phyloP scores from a whole-genome alignment of 805 yeast species.

The Komagataella populi region DNA sequence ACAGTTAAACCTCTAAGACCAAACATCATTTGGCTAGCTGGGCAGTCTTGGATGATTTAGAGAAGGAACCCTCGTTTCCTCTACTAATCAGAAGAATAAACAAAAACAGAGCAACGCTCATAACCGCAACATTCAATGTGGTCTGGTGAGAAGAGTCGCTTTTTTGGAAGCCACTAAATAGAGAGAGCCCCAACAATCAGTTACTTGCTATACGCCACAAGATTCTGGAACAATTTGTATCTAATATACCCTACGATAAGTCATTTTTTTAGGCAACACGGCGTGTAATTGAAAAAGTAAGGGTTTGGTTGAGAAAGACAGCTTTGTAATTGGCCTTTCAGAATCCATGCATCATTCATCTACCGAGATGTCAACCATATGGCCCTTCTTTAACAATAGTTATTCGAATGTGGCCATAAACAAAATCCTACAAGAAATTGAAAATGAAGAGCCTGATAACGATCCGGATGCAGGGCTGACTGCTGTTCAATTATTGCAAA shows the following conservation, averaged over 20 bases:
- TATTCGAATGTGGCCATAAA: conserved; percentile 22
- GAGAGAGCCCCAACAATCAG: background rate
- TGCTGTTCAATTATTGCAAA: conserved; percentile 14
- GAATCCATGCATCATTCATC: conserved; percentile 12
- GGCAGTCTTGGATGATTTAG: background rate
- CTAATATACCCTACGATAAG: background rate
- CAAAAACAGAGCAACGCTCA: background rate
- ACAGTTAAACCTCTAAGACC: background rate
- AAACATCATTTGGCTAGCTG: background rate
- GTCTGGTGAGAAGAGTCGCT: background rate
- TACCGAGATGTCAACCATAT: conserved; percentile 21
- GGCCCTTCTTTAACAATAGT: conserved; percentile 24
- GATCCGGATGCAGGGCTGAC: conserved; percentile 1
- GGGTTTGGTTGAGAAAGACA: background rate
- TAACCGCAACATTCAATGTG: background rate
- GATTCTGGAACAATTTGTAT: background rate
- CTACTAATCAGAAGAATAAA: background rate
- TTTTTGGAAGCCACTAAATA: background rate
- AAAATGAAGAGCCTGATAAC: conserved; percentile 14
- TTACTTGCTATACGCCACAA: background rate
- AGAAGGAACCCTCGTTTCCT: background rate
- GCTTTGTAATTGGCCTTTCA: background rate
- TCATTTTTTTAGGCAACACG: background rate
- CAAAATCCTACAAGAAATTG: conserved; percentile 22
- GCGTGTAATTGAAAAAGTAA: background rate